Evolutionary conservation across 192 early-diverging fungal species (phyloP).

Genomic region (Funneliformis geosporum): DNA sequence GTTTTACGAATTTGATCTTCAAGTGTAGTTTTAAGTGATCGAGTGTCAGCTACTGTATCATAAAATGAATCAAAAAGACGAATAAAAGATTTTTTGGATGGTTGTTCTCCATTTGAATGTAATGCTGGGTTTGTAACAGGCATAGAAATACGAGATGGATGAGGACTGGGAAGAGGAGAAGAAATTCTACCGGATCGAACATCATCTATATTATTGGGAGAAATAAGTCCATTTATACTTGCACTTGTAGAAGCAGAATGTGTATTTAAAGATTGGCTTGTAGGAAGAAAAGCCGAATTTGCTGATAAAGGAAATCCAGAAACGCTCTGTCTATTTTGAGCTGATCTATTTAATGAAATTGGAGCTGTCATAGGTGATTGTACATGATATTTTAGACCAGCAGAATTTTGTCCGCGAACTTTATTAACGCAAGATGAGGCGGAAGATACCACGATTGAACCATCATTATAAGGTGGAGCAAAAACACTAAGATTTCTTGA

Average conservation of each 20-base stretch:
- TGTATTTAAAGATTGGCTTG: not conserved
- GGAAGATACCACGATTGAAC: not conserved
- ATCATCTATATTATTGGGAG: constrained; percentile 23
- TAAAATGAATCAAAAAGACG: constrained; percentile 57
- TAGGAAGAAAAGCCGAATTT: constrained; percentile 19
- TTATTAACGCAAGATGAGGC: not conserved
- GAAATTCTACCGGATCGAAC: not conserved
- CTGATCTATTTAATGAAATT: not conserved
- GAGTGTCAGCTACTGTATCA: constrained; percentile 62
- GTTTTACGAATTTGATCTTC: constrained; percentile 78
- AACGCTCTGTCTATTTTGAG: not conserved
- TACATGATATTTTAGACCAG: not conserved
- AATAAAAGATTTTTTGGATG: constrained; percentile 51
- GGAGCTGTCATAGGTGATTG: not conserved
- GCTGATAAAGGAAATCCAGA: constrained; percentile 17
- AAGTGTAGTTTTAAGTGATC: constrained; percentile 63
- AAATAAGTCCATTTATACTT: constrained; percentile 30
- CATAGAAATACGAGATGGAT: not conserved
- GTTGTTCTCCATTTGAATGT: not conserved
- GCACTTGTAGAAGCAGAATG: constrained; percentile 32
- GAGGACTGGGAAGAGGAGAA: not conserved
- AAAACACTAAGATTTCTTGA: constrained; percentile 34
- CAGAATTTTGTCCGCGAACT: not conserved
- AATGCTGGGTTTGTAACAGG: not conserved
- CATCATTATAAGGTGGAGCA: constrained; percentile 22